Conservation (phyloP, 208 protist species). For the Acanthamoeba triangularis region DNA sequence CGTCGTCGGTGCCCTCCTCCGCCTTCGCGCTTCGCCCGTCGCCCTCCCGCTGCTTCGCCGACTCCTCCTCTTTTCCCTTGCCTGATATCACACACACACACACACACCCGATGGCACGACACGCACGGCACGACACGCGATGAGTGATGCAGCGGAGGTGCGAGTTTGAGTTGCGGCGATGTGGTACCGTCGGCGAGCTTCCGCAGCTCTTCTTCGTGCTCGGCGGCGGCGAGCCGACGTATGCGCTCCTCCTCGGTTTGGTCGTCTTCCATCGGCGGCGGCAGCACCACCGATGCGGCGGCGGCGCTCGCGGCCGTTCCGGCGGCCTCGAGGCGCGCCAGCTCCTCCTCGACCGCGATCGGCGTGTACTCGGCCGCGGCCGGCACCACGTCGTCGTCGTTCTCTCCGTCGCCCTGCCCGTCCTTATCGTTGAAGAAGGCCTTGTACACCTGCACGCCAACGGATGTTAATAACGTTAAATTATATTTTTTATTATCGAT, state of each 20-base stretch:
- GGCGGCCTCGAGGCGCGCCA: background rate
- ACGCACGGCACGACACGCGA: background rate
- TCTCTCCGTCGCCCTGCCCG: background rate
- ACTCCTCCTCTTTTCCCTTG: background rate
- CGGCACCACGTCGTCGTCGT: background rate
- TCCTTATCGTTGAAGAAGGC: background rate
- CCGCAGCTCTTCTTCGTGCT: slow-evolving; percentile 2
- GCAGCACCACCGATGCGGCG: background rate
- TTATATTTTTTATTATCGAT: background rate
- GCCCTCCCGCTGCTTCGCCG: background rate
- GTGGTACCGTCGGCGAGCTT: background rate
- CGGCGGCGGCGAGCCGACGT: background rate
- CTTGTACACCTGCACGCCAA: slow-evolving; percentile 1
- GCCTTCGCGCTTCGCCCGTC: slow-evolving; percentile 9
- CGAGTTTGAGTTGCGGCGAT: background rate
- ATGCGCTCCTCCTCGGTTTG: slow-evolving; percentile 24
- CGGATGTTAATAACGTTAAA: too few relatives aligned
- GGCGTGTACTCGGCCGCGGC: too few relatives aligned
- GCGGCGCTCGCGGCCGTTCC: background rate
- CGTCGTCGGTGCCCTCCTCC: background rate
- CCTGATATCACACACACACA: background rate
- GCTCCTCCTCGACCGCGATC: background rate
- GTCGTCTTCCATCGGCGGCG: background rate
- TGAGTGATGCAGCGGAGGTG: background rate
- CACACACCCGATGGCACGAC: background rate